Percentiles rank a stretch among this genome's conserved stretches.
Conservation (phyloP, 2,329 filamentous ascomycete genomes). For the Fusarium irregulare region DNA sequence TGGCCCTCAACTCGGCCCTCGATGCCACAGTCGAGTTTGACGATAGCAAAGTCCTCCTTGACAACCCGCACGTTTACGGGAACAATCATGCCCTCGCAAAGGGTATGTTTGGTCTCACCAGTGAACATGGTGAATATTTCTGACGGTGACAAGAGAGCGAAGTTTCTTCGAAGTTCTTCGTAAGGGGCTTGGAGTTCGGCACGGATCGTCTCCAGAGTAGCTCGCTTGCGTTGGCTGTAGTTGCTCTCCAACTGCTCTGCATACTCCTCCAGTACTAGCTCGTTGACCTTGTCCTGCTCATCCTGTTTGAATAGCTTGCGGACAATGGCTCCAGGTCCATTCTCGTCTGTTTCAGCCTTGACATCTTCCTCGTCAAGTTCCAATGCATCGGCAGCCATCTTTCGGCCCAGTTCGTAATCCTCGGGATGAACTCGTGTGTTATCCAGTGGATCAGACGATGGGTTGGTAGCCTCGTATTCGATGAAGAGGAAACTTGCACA, state of each 20-base stretch:
- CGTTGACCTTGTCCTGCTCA: conserved; percentile 93
- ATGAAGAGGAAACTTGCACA: conserved; percentile 96
- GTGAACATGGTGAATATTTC: conserved; percentile 98
- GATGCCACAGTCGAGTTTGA: conserved; percentile 92
- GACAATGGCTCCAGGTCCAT: conserved; percentile 89
- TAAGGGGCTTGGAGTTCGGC: conserved; percentile 93
- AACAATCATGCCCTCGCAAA: conserved; percentile 91
- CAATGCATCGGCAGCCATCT: conserved; percentile 97
- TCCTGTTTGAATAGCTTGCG: conserved; percentile 95
- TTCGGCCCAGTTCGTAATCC: conserved; percentile 96
- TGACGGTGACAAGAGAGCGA: conserved; percentile 74
- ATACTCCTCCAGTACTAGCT: conserved; percentile 95
- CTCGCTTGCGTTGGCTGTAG: conserved; percentile 93
- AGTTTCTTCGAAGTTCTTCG: conserved; percentile 89
- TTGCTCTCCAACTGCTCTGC: conserved; percentile 94
- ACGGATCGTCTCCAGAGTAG: conserved; percentile 94
- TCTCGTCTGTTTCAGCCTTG: conserved; percentile 91
- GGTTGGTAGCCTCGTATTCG: conserved; percentile 84
- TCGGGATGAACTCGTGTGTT: conserved; percentile 98
- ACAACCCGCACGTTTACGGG: conserved; percentile 89
- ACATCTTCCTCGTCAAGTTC: conserved; percentile 98
- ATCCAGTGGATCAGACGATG: conserved; percentile 89
- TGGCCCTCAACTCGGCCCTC: conserved; percentile 87
- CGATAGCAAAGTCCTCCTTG: conserved; percentile 92
- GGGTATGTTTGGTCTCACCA: conserved; percentile 86